Evolutionary conservation across 2,329 filamentous ascomycete genomes (phyloP).

Genomic region (Pseudogymnoascus pannorum): DNA sequence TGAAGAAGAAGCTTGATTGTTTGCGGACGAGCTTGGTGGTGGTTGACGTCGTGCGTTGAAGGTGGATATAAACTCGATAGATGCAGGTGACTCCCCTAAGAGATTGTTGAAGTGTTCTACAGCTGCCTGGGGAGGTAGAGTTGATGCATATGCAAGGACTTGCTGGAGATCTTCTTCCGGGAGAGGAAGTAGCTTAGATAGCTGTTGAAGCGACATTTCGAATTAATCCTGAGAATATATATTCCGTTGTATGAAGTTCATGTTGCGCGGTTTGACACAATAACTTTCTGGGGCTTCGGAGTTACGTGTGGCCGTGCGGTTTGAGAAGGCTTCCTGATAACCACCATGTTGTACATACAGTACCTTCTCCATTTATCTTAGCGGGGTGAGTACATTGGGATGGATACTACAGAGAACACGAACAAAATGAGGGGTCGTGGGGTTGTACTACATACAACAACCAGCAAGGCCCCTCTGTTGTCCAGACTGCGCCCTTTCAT

Average conservation of each 20-base stretch:
- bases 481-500: neutral
- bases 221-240: neutral
- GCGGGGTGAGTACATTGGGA: neutral
- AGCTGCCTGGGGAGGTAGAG: slow-evolving; percentile 68
- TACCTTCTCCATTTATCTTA: neutral
- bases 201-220: slow-evolving; percentile 50
- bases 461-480: neutral
- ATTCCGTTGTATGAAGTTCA: neutral
- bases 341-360: neutral
- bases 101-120: slow-evolving; percentile 82
- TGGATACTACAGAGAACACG: neutral
- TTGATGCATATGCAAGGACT: slow-evolving; percentile 72
- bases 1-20: slow-evolving; percentile 6
- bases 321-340: neutral
- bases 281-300: neutral
- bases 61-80: slow-evolving; percentile 62
- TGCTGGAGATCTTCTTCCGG: slow-evolving; percentile 80
- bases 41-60: slow-evolving; percentile 60
- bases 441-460: neutral
- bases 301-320: neutral
- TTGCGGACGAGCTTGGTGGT: slow-evolving; percentile 29
- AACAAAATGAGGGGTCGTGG: slow-evolving; percentile 7
- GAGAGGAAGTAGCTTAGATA: slow-evolving; percentile 73
- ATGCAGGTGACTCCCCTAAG: slow-evolving; percentile 74
- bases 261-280: neutral